phyloP scores from a whole-genome alignment of 225 moss, liverwort and hornwort species.

The Lunularia cruciata region DNA sequence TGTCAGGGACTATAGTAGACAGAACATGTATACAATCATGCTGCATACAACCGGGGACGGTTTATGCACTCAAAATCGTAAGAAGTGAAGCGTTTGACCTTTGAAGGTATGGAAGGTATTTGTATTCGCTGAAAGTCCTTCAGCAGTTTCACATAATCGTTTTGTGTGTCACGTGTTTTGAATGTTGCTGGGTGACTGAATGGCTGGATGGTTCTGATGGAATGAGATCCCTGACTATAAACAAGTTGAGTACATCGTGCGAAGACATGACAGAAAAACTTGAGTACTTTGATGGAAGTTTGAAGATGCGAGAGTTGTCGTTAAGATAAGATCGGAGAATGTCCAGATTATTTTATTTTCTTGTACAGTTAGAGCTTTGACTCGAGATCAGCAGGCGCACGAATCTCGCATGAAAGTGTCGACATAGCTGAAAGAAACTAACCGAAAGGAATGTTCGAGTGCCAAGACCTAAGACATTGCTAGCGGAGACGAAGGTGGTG shows the following conservation, averaged over 20 bases:
- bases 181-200: background rate
- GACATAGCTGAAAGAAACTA: background rate
- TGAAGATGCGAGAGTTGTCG: too few species aligned
- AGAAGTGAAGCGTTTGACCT: background rate
- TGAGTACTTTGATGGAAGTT: too few species aligned
- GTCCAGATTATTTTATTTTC: background rate
- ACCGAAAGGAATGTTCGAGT: background rate
- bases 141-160: too few species aligned
- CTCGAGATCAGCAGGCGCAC: background rate
- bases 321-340: background rate
- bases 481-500: background rate
- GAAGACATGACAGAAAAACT: background rate
- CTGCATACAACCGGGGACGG: background rate
- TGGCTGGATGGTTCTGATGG: background rate
- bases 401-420: background rate
- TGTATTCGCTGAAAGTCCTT: too few species aligned
- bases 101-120: background rate
- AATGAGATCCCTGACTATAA: too few species aligned
- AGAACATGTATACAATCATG: conserved; percentile 5
- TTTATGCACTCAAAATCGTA: too few species aligned
- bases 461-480: background rate
- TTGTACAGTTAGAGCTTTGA: background rate
- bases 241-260: background rate
- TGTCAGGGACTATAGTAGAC: background rate
- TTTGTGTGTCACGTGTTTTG: conserved; percentile 7